Evolutionary conservation across 495 filamentous ascomycete genomes (phyloP).

Genomic region (Hyaloscypha hepaticicola): DNA sequence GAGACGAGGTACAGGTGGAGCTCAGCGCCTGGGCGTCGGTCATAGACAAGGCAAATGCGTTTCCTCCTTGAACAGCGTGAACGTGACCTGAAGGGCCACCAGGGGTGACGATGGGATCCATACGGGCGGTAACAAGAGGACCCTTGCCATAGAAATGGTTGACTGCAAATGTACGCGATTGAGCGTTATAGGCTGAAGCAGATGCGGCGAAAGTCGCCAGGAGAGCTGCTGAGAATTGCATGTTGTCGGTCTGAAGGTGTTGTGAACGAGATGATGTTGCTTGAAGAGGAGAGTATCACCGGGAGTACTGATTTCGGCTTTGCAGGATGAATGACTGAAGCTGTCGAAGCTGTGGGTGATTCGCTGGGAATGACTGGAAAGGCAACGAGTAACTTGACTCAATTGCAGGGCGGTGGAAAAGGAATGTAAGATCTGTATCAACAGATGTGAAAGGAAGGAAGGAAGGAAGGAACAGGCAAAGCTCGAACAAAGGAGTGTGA

Average conservation of each 20-base stretch:
- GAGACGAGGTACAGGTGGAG: constrained; percentile 63
- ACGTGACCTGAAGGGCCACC: constrained; percentile 57
- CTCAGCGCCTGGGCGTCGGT: constrained; percentile 49
- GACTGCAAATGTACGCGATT: constrained; percentile 29
- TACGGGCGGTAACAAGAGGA: constrained; percentile 47
- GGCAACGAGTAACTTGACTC: constrained; percentile 31
- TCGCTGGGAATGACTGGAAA: constrained; percentile 8
- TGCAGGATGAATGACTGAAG: constrained; percentile 7
- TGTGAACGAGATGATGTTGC: not conserved
- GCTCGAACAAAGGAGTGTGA: constrained; percentile 19
- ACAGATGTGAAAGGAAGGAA: constrained; percentile 21
- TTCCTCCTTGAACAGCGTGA: constrained; percentile 69
- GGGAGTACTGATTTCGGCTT: constrained; percentile 17
- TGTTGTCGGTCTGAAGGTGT: constrained; percentile 20
- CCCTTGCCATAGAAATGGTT: constrained; percentile 34
- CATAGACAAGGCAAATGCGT: constrained; percentile 62
- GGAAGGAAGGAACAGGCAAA: constrained; percentile 1
- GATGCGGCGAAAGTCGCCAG: constrained; percentile 25
- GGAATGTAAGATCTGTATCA: constrained; percentile 28
- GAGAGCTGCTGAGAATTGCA: constrained; percentile 26
- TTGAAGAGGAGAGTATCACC: constrained; percentile 19
- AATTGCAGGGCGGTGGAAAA: constrained; percentile 17
- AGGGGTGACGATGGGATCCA: constrained; percentile 67
- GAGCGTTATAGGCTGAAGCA: constrained; percentile 19
- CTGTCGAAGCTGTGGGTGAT: constrained; percentile 26